These are phyloP conservation scores for Pichia rugopelliculosa DNA, from an alignment of 805 yeast genomes.

Conservation along the genomic window DNA sequence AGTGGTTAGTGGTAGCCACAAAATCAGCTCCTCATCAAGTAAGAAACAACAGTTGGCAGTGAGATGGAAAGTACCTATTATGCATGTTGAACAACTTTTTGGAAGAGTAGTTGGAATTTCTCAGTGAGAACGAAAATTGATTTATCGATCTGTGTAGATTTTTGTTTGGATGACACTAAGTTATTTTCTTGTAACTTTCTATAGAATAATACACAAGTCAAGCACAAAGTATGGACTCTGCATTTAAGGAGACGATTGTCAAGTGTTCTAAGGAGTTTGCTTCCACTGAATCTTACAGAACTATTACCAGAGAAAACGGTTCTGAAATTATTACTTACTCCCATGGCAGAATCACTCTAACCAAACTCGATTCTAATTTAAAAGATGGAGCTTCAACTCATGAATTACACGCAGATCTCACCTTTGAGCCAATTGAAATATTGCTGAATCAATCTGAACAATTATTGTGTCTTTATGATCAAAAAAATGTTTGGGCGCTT, in stretches of 20 bases:
- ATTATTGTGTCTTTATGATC: conserved; percentile 22
- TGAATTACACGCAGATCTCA: conserved; percentile 12
- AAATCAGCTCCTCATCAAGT: neutral
- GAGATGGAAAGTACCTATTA: conserved; percentile 17
- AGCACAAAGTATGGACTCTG: neutral
- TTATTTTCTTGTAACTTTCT: no score
- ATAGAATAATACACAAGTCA: no score
- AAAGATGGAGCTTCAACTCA: neutral
- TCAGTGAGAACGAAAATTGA: neutral
- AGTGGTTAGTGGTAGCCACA: conserved; percentile 27
- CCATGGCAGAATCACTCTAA: conserved; percentile 16
- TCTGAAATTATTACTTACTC: conserved; percentile 22
- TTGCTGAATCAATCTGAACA: conserved; percentile 21
- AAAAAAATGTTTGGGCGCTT: conserved; percentile 12
- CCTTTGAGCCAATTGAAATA: conserved; percentile 22
- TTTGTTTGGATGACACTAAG: no score
- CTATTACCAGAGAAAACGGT: conserved; percentile 22
- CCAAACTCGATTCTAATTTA: conserved; percentile 11
- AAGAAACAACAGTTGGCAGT: conserved; percentile 19
- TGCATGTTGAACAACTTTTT: conserved; percentile 8
- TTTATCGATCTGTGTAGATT: no score
- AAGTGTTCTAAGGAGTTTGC: conserved; percentile 11
- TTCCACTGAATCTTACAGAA: conserved; percentile 13
- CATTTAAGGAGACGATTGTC: neutral
- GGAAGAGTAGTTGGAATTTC: neutral